Conservation (phyloP, 164 flowering plant genomes). For the Chimonanthus salicifolius region DNA sequence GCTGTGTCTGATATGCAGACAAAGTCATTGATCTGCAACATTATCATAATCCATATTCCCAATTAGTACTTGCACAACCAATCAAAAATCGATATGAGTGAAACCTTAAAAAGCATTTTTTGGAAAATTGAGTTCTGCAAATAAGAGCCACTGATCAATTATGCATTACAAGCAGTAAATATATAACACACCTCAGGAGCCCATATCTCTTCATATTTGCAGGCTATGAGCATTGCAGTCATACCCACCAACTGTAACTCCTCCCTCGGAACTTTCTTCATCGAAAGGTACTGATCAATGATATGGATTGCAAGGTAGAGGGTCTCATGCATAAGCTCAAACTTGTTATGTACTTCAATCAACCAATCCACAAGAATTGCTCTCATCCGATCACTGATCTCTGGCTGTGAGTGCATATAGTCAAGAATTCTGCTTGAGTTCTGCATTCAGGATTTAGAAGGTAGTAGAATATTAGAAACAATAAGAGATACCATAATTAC, state of each 20-base stretch:
- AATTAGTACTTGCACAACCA: not conserved
- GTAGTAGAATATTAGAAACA: not conserved
- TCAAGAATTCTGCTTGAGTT: slow-evolving; percentile 37
- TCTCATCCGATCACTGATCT: slow-evolving; percentile 74
- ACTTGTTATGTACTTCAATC: slow-evolving; percentile 73
- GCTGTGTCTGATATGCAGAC: slow-evolving; percentile 68
- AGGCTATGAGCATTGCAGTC: slow-evolving; percentile 73
- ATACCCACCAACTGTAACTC: slow-evolving; percentile 78
- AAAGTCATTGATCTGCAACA: slow-evolving; percentile 64
- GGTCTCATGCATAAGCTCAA: slow-evolving; percentile 79
- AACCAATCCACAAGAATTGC: slow-evolving; percentile 85
- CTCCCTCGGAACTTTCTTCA: slow-evolving; percentile 39
- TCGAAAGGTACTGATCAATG: slow-evolving; percentile 65
- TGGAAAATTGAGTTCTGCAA: too few relatives aligned
- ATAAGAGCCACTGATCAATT: too few relatives aligned
- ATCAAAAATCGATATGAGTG: too few relatives aligned
- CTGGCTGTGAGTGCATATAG: slow-evolving; percentile 69
- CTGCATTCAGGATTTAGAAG: slow-evolving; percentile 25
- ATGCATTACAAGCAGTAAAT: too few relatives aligned
- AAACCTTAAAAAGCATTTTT: too few relatives aligned
- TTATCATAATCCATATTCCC: not conserved
- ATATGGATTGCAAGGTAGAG: slow-evolving; percentile 79
- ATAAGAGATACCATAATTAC: not conserved
- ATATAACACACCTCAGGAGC: slow-evolving; percentile 61
- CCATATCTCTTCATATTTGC: slow-evolving; percentile 95